These are phyloP conservation scores for Herpetomonas samuelpessoai DNA, from an alignment of 208 protist genomes.

Conservation along the genomic window DNA sequence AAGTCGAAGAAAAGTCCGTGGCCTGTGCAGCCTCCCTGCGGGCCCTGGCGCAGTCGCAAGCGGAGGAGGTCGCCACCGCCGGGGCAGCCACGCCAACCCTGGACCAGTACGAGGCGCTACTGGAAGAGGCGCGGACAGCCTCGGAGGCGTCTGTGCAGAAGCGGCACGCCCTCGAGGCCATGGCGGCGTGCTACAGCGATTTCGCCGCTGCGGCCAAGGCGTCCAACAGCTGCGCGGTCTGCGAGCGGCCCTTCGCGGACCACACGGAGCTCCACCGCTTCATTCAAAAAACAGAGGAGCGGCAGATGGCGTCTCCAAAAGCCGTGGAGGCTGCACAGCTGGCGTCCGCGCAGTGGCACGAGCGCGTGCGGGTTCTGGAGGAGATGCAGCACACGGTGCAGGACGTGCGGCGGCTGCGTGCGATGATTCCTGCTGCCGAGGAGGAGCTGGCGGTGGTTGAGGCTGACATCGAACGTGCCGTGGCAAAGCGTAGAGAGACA, in stretches of 20 bases:
- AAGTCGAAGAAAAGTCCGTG: neutral
- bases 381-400: conserved; percentile 26
- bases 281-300: conserved; percentile 29
- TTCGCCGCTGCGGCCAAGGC: conserved; percentile 43
- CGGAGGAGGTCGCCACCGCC: conserved; percentile 3
- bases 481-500: conserved; percentile 18
- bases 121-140: conserved; percentile 25
- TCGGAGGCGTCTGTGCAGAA: conserved; percentile 24
- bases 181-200: conserved; percentile 54
- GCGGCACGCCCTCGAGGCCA: conserved; percentile 38
- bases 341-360: conserved; percentile 15
- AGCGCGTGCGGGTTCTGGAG: conserved; percentile 30
- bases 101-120: conserved; percentile 36
- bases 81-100: conserved; percentile 16
- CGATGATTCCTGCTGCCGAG: conserved; percentile 28
- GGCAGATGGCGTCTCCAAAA: conserved; percentile 36
- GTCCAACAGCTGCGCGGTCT: conserved; percentile 54
- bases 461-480: conserved; percentile 20
- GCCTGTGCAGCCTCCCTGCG: conserved; percentile 9
- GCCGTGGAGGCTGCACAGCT: conserved; percentile 22
- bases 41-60: conserved; percentile 4
- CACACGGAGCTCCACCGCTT: conserved; percentile 26
- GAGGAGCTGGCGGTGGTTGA: conserved; percentile 7
- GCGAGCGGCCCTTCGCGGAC: conserved; percentile 49
- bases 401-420: conserved; percentile 26